These are phyloP conservation scores for Rhododendron mucronatum DNA, from an alignment of 148 eudicot genomes.

Conservation along the genomic window DNA sequence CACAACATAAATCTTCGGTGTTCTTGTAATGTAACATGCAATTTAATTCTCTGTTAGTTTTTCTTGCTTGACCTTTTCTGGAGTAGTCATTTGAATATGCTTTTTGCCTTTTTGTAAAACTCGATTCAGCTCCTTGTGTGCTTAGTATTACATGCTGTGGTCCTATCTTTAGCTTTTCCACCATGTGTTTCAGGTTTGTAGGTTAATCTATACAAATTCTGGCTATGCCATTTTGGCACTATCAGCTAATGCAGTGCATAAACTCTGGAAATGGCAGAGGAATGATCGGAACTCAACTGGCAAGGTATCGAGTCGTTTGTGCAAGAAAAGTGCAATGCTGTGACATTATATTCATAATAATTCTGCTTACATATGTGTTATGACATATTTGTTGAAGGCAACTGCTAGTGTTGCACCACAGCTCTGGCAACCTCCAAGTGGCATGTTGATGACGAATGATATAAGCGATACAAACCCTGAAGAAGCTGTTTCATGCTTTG, in stretches of 20 bases:
- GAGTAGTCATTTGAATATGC: neutral
- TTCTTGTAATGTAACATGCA: slow-evolving; percentile 1
- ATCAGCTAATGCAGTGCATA: slow-evolving; percentile 82
- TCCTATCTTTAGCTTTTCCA: neutral
- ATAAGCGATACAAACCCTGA: slow-evolving; percentile 62
- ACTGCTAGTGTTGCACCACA: slow-evolving; percentile 65
- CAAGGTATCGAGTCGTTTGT: slow-evolving; percentile 44
- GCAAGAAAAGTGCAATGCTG: neutral
- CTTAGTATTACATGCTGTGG: neutral
- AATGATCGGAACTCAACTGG: slow-evolving; percentile 55
- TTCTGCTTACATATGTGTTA: slow-evolving; percentile 1
- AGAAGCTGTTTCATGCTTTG: slow-evolving; percentile 88
- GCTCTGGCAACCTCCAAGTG: slow-evolving; percentile 87
- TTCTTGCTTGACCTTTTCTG: neutral
- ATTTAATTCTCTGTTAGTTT: neutral
- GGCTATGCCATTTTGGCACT: slow-evolving; percentile 73
- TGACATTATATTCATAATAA: neutral
- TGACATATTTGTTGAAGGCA: slow-evolving; percentile 38
- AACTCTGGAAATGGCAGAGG: slow-evolving; percentile 83
- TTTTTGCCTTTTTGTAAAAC: neutral
- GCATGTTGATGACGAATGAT: slow-evolving; percentile 84
- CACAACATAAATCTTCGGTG: neutral
- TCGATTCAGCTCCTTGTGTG: neutral
- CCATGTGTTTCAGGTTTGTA: slow-evolving; percentile 48
- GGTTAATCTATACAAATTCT: slow-evolving; percentile 79